These are phyloP conservation scores for Linnemannia elongata DNA, from an alignment of 192 early-diverging fungal species.

Conservation along the genomic window DNA sequence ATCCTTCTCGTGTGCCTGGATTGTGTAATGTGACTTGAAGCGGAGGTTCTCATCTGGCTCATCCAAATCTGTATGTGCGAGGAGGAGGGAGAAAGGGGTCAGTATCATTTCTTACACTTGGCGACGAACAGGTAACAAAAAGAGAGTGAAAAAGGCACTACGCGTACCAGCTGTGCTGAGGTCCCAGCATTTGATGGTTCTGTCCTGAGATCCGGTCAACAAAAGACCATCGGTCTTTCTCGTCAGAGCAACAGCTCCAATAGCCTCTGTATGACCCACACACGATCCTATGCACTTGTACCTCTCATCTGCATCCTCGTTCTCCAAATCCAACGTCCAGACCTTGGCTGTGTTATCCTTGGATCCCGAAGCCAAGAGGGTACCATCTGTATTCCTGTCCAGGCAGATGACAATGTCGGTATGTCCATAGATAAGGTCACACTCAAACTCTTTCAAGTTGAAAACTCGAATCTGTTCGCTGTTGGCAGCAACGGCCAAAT, in stretches of 20 bases:
- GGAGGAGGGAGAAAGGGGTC: not conserved
- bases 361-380: constrained; percentile 85
- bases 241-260: constrained; percentile 90
- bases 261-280: constrained; percentile 92
- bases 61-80: constrained; percentile 44
- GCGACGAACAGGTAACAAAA: not conserved
- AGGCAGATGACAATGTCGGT: constrained; percentile 89
- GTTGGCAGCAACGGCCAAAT: constrained; percentile 93
- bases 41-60: constrained; percentile 56
- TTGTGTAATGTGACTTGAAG: constrained; percentile 83
- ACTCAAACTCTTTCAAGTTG: constrained; percentile 81
- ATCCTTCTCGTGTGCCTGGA: constrained; percentile 96
- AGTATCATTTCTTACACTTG: not conserved
- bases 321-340: constrained; percentile 82
- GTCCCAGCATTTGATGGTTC: constrained; percentile 97
- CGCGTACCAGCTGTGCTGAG: constrained; percentile 66
- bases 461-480: constrained; percentile 93
- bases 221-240: constrained; percentile 75
- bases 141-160: not conserved
- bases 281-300: constrained; percentile 78
- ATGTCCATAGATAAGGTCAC: constrained; percentile 92
- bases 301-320: constrained; percentile 64
- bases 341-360: constrained; percentile 91
- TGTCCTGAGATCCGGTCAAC: constrained; percentile 92
- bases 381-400: constrained; percentile 76